Evolutionary conservation across 352 stramenopile genomes (phyloP).

Genomic region (Globisporangium paroecandrum): DNA sequence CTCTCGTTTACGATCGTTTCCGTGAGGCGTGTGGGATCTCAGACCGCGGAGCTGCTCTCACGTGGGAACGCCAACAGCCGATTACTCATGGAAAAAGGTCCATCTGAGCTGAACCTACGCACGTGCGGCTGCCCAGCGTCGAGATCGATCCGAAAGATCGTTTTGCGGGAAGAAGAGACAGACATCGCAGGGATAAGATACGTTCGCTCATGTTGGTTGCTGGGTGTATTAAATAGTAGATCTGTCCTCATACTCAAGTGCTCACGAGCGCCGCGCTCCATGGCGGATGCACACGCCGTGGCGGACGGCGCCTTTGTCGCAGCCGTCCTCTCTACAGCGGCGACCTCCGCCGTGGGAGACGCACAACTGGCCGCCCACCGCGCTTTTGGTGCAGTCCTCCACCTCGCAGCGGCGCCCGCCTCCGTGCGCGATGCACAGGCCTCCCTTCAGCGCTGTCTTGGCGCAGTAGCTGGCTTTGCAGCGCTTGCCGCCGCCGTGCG

Average conservation of each 20-base stretch:
- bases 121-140: background rate
- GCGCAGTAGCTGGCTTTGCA: conserved; percentile 43
- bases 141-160: conserved; percentile 3
- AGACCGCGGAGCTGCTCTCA: background rate
- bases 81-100: conserved; percentile 1
- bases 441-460: conserved; percentile 69
- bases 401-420: conserved; percentile 56
- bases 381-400: conserved; percentile 47
- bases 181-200: background rate
- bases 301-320: conserved; percentile 67
- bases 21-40: background rate
- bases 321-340: conserved; percentile 51
- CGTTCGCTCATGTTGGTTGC: conserved; percentile 4
- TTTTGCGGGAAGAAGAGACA: background rate
- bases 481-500: conserved; percentile 63
- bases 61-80: background rate
- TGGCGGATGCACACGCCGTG: conserved; percentile 76
- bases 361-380: conserved; percentile 54
- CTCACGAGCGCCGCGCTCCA: conserved; percentile 14
- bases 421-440: conserved; percentile 60
- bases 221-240: conserved; percentile 10
- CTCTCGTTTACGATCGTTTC: background rate
- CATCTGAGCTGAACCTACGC: background rate
- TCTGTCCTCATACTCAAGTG: background rate
- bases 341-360: conserved; percentile 62